Evolutionary conservation across 495 filamentous ascomycete genomes (phyloP).

Genomic region (Penicillium mononematosum): DNA sequence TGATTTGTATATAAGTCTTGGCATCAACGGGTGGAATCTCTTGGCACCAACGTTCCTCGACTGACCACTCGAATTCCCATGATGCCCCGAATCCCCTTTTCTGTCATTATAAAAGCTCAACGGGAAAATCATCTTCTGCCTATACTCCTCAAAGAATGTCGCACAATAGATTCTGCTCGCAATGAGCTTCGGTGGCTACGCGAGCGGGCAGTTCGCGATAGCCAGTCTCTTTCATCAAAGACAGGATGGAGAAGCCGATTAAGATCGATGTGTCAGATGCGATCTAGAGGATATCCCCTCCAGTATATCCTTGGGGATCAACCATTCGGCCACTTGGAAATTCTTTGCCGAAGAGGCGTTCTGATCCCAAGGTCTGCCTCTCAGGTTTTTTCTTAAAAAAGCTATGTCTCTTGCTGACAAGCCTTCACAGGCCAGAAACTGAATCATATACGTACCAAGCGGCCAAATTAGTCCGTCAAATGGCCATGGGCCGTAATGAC

Average conservation of each 20-base stretch:
- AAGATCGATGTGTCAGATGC: conserved; percentile 50
- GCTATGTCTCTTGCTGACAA: conserved; percentile 4
- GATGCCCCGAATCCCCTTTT: conserved; percentile 76
- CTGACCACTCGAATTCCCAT: not conserved
- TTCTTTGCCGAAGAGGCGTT: conserved; percentile 72
- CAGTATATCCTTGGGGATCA: conserved; percentile 90
- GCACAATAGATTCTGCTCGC: conserved; percentile 61
- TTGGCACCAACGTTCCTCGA: conserved; percentile 3
- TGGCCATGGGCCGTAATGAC: conserved; percentile 2
- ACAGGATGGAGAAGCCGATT: conserved; percentile 38
- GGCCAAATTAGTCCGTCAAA: conserved; percentile 42
- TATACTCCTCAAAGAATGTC: conserved; percentile 66
- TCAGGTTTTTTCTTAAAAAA: not conserved
- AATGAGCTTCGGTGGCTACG: conserved; percentile 88
- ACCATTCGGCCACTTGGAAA: conserved; percentile 80
- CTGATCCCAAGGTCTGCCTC: conserved; percentile 76
- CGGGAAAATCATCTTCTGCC: conserved; percentile 59
- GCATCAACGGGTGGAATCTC: not conserved
- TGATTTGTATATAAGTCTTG: not conserved
- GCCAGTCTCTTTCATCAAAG: conserved; percentile 10
- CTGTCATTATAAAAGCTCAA: conserved; percentile 57
- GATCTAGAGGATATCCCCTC: conserved; percentile 68
- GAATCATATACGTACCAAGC: conserved; percentile 65
- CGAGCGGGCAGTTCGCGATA: conserved; percentile 52
- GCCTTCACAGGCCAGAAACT: conserved; percentile 58